These are phyloP conservation scores for Pichia sporocuriosa DNA, from an alignment of 805 yeast species.

Conservation along the genomic window DNA sequence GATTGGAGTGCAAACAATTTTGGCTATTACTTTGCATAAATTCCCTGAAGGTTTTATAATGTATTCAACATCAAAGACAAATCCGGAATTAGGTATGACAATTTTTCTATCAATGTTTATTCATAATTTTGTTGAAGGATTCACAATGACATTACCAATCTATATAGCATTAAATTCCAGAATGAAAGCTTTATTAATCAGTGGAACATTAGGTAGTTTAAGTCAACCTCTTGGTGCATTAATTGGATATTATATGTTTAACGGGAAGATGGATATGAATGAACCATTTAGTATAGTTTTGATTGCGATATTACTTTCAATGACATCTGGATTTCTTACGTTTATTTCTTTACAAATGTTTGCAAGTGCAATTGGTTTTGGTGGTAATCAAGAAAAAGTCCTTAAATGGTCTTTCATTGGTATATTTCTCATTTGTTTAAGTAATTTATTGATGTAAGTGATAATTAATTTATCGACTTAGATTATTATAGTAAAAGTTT, in stretches of 20 bases:
- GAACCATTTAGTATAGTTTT: slow-evolving; percentile 34
- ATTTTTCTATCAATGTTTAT: slow-evolving; percentile 80
- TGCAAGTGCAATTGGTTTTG: slow-evolving; percentile 73
- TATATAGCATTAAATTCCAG: slow-evolving; percentile 67
- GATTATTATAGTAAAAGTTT: too few relatives aligned
- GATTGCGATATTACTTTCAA: slow-evolving; percentile 59
- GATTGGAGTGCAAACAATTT: slow-evolving; percentile 83
- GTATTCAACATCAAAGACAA: slow-evolving; percentile 65
- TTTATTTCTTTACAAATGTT: slow-evolving; percentile 84
- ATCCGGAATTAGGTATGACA: slow-evolving; percentile 64
- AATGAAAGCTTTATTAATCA: slow-evolving; percentile 53
- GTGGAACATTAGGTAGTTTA: slow-evolving; percentile 69
- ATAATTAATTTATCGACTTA: not conserved
- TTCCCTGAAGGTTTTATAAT: slow-evolving; percentile 93
- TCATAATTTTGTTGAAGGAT: slow-evolving; percentile 92
- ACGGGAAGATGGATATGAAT: slow-evolving; percentile 29
- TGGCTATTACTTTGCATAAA: slow-evolving; percentile 84
- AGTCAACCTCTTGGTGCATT: slow-evolving; percentile 90
- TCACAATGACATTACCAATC: slow-evolving; percentile 85
- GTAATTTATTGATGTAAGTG: slow-evolving; percentile 28
- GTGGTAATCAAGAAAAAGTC: slow-evolving; percentile 59
- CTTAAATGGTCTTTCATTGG: slow-evolving; percentile 58
- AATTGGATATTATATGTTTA: slow-evolving; percentile 49
- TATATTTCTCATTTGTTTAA: slow-evolving; percentile 45
- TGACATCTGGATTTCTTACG: slow-evolving; percentile 78